A percentile compares a stretch with the other conserved stretches of the same genome.
These are phyloP conservation scores for Nothopassalora personata DNA, from an alignment of 2,329 filamentous ascomycete genomes.

Conservation along the genomic window DNA sequence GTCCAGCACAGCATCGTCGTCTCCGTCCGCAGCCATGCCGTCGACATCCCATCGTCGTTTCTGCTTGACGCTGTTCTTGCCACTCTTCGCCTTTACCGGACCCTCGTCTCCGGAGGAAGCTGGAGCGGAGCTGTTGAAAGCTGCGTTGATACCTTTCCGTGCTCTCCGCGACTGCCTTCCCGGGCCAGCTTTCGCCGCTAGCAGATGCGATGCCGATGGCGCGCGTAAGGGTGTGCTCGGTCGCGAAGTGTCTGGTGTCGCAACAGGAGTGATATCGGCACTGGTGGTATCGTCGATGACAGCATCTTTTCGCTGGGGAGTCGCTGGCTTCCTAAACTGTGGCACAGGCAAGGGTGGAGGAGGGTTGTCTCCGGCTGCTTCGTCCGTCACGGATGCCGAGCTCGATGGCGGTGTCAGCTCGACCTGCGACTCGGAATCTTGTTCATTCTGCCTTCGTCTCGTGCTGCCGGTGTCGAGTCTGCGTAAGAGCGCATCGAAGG, in stretches of 20 bases:
- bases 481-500: slow-evolving; percentile 87
- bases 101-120: slow-evolving; percentile 81
- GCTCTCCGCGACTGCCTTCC: slow-evolving; percentile 76
- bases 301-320: slow-evolving; percentile 7
- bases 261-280: slow-evolving; percentile 63
- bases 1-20: slow-evolving; percentile 72
- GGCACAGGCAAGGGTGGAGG: slow-evolving; percentile 50
- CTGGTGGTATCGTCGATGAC: slow-evolving; percentile 43
- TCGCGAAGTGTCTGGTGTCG: slow-evolving; percentile 70
- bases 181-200: slow-evolving; percentile 70
- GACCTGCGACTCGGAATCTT: slow-evolving; percentile 31
- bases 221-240: slow-evolving; percentile 62
- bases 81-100: slow-evolving; percentile 46
- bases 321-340: slow-evolving; percentile 43
- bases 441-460: slow-evolving; percentile 22
- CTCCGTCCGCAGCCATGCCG: slow-evolving; percentile 77
- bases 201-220: slow-evolving; percentile 51
- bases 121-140: slow-evolving; percentile 48
- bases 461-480: slow-evolving; percentile 60
- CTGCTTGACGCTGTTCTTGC: slow-evolving; percentile 63
- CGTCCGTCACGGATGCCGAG: slow-evolving; percentile 43
- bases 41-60: slow-evolving; percentile 90
- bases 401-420: slow-evolving; percentile 51
- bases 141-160: slow-evolving; percentile 57
- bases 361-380: slow-evolving; percentile 46